phyloP scores from a whole-genome alignment of 345 rosid genomes.

The Citrus cavaleriei region DNA sequence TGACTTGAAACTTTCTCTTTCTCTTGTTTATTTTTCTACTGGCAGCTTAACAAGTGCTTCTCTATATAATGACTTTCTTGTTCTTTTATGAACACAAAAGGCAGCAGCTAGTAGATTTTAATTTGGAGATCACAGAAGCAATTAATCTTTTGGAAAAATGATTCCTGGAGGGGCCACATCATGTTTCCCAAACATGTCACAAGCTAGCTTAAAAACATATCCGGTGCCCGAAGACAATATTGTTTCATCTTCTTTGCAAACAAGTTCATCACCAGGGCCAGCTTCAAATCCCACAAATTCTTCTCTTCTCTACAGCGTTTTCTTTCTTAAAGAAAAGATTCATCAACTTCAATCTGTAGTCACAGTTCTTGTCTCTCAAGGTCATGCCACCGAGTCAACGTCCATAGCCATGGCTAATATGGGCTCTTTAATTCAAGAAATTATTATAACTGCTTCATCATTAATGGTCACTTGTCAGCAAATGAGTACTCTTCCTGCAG shows the following conservation, averaged over 20 bases:
- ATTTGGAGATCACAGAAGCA: not conserved
- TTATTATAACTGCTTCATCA: slow-evolving; percentile 61
- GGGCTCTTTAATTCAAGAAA: slow-evolving; percentile 52
- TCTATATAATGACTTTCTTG: not conserved
- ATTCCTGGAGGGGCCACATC: slow-evolving; percentile 13
- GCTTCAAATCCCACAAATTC: slow-evolving; percentile 12
- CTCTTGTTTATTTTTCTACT: not conserved
- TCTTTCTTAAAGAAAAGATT: slow-evolving; percentile 60
- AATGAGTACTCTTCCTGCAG: slow-evolving; percentile 15
- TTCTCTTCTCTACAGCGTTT: slow-evolving; percentile 56
- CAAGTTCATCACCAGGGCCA: slow-evolving; percentile 3
- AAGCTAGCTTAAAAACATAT: slow-evolving; percentile 22
- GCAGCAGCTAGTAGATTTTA: not conserved
- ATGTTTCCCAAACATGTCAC: slow-evolving; percentile 25
- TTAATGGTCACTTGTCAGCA: slow-evolving; percentile 70
- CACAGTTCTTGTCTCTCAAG: slow-evolving; percentile 33
- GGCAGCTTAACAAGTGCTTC: not conserved
- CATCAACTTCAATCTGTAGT: slow-evolving; percentile 57
- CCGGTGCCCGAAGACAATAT: slow-evolving; percentile 12
- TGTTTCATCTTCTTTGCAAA: slow-evolving; percentile 17
- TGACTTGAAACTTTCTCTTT: slow-evolving; percentile 40
- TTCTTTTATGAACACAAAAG: not conserved
- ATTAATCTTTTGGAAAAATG: slow-evolving; percentile 21
- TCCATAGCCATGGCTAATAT: slow-evolving; percentile 46
- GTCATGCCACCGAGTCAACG: slow-evolving; percentile 30